These are phyloP conservation scores for Closterium sp. DNA, from an alignment of 139 green algal species.

Conservation along the genomic window DNA sequence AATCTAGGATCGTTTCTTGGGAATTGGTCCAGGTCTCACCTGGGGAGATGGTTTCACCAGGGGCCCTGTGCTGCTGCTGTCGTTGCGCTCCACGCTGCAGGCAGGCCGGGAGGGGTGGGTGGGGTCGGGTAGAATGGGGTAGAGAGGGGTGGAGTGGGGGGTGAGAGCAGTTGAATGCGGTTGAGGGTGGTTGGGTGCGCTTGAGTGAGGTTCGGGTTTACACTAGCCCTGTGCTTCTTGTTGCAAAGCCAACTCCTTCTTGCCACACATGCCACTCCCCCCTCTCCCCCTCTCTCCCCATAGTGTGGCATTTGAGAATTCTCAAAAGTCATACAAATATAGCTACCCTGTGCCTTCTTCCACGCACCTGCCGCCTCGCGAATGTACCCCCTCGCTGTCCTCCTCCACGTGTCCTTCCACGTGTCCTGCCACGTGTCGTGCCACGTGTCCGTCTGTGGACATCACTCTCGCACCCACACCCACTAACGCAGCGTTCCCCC, in stretches of 20 bases:
- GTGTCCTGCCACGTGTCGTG: not conserved
- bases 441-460: not conserved
- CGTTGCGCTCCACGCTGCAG: slow-evolving; percentile 28
- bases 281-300: too few relatives aligned
- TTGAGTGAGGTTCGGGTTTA: not conserved
- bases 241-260: too few relatives aligned
- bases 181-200: not conserved
- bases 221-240: not conserved
- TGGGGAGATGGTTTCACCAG: slow-evolving; percentile 23
- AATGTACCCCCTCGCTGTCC: not conserved
- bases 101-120: not conserved
- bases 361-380: not conserved
- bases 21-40: not conserved
- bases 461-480: not conserved
- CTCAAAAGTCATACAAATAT: too few relatives aligned
- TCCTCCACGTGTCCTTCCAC: not conserved
- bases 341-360: too few relatives aligned
- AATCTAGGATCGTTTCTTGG: too few relatives aligned
- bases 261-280: too few relatives aligned
- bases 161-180: not conserved
- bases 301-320: too few relatives aligned
- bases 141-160: not conserved
- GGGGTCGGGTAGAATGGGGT: not conserved
- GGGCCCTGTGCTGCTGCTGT: slow-evolving; percentile 2
- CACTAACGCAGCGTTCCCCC: too few relatives aligned